These are phyloP conservation scores for Xerocomellus chrysenteron DNA, from an alignment of 768 basidiomycete species.

Conservation along the genomic window DNA sequence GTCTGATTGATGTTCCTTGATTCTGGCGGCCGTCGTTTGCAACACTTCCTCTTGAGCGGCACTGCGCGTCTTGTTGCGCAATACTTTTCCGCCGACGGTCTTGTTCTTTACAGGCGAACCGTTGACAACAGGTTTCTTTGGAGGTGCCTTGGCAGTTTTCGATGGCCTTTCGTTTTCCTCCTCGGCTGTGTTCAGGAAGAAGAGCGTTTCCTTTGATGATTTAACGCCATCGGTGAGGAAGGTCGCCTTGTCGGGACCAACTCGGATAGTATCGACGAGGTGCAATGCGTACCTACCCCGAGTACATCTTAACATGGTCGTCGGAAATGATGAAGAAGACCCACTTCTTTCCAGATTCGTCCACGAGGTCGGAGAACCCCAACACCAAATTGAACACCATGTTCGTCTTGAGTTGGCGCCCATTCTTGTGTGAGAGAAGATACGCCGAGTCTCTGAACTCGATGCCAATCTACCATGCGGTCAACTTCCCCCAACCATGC, in stretches of 20 bases:
- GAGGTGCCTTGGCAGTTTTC: constrained; percentile 54
- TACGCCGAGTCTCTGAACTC: constrained; percentile 92
- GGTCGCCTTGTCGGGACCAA: constrained; percentile 62
- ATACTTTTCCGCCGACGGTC: constrained; percentile 78
- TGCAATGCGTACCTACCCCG: constrained; percentile 76
- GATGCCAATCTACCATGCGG: constrained; percentile 74
- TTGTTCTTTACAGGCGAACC: constrained; percentile 70
- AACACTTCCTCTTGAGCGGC: constrained; percentile 84
- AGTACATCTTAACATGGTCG: not conserved
- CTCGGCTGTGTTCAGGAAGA: constrained; percentile 70
- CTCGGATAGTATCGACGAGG: constrained; percentile 83
- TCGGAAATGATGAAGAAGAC: not conserved
- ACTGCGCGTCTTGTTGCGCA: constrained; percentile 88
- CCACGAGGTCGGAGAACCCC: constrained; percentile 81
- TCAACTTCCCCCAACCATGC: not conserved
- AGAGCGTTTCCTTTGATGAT: constrained; percentile 81
- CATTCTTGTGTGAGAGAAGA: constrained; percentile 79
- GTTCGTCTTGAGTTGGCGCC: constrained; percentile 62
- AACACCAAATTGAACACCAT: constrained; percentile 87
- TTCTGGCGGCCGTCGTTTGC: constrained; percentile 70
- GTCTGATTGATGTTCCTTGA: constrained; percentile 86
- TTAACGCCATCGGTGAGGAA: constrained; percentile 85
- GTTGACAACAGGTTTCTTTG: constrained; percentile 53
- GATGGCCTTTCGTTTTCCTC: constrained; percentile 54
- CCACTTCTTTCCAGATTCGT: constrained; percentile 78